Evolutionary conservation across 129 eudicot genomes (phyloP).

Genomic region (Lonicera japonica): DNA sequence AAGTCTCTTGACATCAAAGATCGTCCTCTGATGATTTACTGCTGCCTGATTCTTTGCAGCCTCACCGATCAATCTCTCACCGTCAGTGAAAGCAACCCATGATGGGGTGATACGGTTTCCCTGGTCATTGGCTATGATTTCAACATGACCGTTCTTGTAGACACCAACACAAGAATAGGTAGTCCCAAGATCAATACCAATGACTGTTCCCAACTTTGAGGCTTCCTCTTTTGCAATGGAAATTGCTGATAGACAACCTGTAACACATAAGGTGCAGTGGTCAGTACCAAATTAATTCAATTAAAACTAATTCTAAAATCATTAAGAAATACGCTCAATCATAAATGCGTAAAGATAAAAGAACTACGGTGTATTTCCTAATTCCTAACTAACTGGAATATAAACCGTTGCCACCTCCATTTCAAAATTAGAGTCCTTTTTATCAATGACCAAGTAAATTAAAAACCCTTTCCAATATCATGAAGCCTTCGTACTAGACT

Average conservation of each 20-base stretch:
- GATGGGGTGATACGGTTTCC: slow-evolving; percentile 77
- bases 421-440: too few relatives aligned
- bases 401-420: too few relatives aligned
- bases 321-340: neutral
- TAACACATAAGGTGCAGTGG: slow-evolving; percentile 1
- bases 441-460: neutral
- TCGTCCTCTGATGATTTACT: slow-evolving; percentile 54
- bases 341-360: too few relatives aligned
- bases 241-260: slow-evolving; percentile 58
- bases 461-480: neutral
- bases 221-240: slow-evolving; percentile 68
- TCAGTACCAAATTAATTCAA: neutral
- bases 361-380: too few relatives aligned
- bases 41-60: slow-evolving; percentile 80
- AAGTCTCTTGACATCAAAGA: slow-evolving; percentile 70
- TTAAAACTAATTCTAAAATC: neutral
- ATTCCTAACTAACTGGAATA: too few relatives aligned
- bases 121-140: slow-evolving; percentile 71
- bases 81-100: slow-evolving; percentile 68
- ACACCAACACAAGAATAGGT: slow-evolving; percentile 78
- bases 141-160: slow-evolving; percentile 71
- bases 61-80: slow-evolving; percentile 78
- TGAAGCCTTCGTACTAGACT: neutral
- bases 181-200: slow-evolving; percentile 72
- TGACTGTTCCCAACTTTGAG: slow-evolving; percentile 63